These are phyloP conservation scores for Aspergillus tamarii DNA, from an alignment of 2,329 filamentous ascomycete species.

Conservation along the genomic window DNA sequence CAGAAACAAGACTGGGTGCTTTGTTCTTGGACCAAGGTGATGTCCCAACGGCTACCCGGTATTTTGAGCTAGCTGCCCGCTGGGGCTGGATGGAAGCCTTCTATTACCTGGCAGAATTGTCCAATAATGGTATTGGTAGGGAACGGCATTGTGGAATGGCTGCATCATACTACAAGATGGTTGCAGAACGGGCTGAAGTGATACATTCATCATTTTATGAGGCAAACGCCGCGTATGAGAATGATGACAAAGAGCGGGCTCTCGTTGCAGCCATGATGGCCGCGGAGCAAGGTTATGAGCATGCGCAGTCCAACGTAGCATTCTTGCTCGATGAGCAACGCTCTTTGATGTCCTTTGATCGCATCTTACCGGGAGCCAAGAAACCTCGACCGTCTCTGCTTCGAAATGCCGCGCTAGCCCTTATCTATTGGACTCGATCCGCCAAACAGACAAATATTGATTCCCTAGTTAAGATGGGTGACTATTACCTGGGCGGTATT, in stretches of 20 bases:
- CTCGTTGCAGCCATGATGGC: slow-evolving; percentile 82
- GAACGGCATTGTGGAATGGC: slow-evolving; percentile 79
- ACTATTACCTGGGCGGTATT: slow-evolving; percentile 88
- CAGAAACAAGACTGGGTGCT: slow-evolving; percentile 80
- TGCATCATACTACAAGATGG: slow-evolving; percentile 79
- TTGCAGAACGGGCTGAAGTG: slow-evolving; percentile 72
- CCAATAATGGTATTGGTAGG: slow-evolving; percentile 75
- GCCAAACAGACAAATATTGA: slow-evolving; percentile 93
- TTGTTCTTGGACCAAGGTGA: slow-evolving; percentile 90
- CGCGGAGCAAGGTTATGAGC: slow-evolving; percentile 90
- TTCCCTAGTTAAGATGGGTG: slow-evolving; percentile 95
- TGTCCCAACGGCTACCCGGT: slow-evolving; percentile 75
- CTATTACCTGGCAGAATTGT: slow-evolving; percentile 90
- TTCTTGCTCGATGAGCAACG: slow-evolving; percentile 78
- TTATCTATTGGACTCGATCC: slow-evolving; percentile 94
- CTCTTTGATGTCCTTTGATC: slow-evolving; percentile 61
- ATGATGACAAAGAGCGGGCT: slow-evolving; percentile 77
- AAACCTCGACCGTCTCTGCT: slow-evolving; percentile 51
- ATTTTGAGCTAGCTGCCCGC: slow-evolving; percentile 83
- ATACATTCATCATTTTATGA: slow-evolving; percentile 79
- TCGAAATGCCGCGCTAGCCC: slow-evolving; percentile 66
- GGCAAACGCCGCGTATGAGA: slow-evolving; percentile 79
- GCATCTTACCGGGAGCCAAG: slow-evolving; percentile 53
- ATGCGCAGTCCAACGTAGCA: slow-evolving; percentile 85
- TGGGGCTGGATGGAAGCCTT: slow-evolving; percentile 86